phyloP scores from a whole-genome alignment of 306 rosid species.

The Rubus idaeus region DNA sequence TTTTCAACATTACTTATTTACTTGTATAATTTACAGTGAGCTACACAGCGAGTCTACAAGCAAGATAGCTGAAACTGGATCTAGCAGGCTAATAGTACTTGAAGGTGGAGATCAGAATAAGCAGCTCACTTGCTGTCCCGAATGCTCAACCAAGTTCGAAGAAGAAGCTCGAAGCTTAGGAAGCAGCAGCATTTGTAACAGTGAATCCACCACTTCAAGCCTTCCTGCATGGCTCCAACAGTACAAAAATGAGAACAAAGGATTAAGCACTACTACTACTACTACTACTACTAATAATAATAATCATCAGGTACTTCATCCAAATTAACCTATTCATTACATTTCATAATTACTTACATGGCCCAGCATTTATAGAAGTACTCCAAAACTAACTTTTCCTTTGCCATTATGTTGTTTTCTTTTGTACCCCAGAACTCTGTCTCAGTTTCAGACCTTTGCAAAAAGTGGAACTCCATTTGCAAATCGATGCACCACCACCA shows the following conservation, averaged over 20 bases:
- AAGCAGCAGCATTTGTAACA: constrained; percentile 44
- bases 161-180: constrained; percentile 60
- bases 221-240: constrained; percentile 99
- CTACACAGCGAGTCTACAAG: constrained; percentile 43
- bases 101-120: constrained; percentile 38
- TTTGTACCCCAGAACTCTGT: constrained; percentile 53
- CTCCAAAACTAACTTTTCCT: constrained; percentile 40
- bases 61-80: constrained; percentile 51
- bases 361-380: constrained; percentile 13
- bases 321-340: constrained; percentile 5
- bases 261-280: constrained; percentile 22
- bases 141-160: constrained; percentile 56
- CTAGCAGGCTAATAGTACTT: constrained; percentile 35
- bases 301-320: constrained; percentile 60
- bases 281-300: too few relatives aligned
- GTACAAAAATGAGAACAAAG: constrained; percentile 65
- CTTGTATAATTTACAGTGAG: constrained; percentile 46
- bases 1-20: constrained; percentile 22
- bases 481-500: constrained; percentile 59
- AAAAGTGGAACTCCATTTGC: constrained; percentile 71
- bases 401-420: constrained; percentile 21
- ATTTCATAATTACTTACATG: not conserved
- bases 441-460: constrained; percentile 65
- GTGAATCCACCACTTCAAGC: constrained; percentile 60
- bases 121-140: constrained; percentile 44